Conservation (phyloP, 768 basidiomycete genomes). For the Trametes maxima region DNA sequence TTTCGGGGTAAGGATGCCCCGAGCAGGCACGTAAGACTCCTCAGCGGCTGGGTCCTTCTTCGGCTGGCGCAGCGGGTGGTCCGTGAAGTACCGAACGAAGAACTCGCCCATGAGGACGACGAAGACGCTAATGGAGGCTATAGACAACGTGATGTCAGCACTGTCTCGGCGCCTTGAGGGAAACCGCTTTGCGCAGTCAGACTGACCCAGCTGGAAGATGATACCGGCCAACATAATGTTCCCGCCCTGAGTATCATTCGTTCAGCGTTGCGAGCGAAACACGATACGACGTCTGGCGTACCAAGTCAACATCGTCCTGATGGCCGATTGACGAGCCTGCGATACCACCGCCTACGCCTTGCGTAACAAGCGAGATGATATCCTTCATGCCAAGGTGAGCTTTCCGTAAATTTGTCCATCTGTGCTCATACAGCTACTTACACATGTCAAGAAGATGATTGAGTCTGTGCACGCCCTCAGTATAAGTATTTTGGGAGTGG, state of each 20-base stretch:
- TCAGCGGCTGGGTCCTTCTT: not conserved
- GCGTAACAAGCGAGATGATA: slow-evolving; percentile 59
- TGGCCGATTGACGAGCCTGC: slow-evolving; percentile 37
- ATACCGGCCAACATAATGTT: slow-evolving; percentile 50
- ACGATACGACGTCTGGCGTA: not conserved
- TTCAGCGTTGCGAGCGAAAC: not conserved
- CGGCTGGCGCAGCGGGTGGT: not conserved
- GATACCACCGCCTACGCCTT: slow-evolving; percentile 65
- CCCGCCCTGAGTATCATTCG: slow-evolving; percentile 19
- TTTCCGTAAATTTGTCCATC: not conserved
- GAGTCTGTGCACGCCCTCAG: slow-evolving; percentile 37
- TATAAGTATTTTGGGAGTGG: not conserved
- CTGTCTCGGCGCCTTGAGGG: no score
- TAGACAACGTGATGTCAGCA: not conserved
- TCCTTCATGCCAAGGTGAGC: slow-evolving; percentile 37
- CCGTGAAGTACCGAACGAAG: slow-evolving; percentile 7
- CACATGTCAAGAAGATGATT: slow-evolving; percentile 43
- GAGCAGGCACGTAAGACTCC: not conserved
- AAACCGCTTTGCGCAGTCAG: not conserved
- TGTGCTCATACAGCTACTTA: slow-evolving; percentile 11
- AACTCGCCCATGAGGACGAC: slow-evolving; percentile 5
- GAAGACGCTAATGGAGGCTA: slow-evolving; percentile 19
- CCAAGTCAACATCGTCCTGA: not conserved
- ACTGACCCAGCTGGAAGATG: slow-evolving; percentile 39
- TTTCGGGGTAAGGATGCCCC: not conserved